Base-by-base conservation (phyloP, 1,284 basidiomycete genomes). In the Leccinum pachyderme region DNA sequence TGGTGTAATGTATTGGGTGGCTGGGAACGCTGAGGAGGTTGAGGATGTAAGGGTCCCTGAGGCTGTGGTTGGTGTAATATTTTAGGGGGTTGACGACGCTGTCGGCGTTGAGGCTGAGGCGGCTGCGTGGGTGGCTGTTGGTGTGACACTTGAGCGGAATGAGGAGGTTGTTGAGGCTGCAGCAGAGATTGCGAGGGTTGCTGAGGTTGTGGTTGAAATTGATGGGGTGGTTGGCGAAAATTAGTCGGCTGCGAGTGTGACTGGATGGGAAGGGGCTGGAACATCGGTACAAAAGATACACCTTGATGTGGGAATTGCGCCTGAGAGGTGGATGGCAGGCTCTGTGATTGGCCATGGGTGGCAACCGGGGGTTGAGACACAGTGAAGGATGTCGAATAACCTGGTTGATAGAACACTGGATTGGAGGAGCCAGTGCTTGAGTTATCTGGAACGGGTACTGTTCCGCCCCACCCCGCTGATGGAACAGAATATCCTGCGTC, bases 261-360 rank as follows among this genome's bases (percentile, higher is more conserved):
- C 15, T 7, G 48, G 3, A 12, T 15, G 18, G 47, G n/a, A 37
- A 39, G 31, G 6, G 29, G 35, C 4, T 51, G 58, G 12, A 47
- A 15, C 4, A 15, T 25, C 2, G 47, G 27, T 12, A 28, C 24
- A 6, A 33, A 9, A 47, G 60, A 27, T 11, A 49, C 35, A 33
- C 44, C 37, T 13, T 57, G 60, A 12, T 18, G 51, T 13, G 64
- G 53, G 0, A 31, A 50, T 33, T 57, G 63, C 15, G 43, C 53
- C 28, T 48, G 56, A 53, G 55, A 43, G 4, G 49, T 18, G n/a
- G 55, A 15, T 25, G 52, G 9, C 31, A 43, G 3, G 27, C 35
- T 61, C 24, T 47, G 55, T 15, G 43, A 18, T 41, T 52, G 57
- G 22, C 32, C 54, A 35, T 56, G 45, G 24, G 43, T 28, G 13